Percentiles rank a stretch among this genome's conserved stretches.
These are phyloP conservation scores for Amborella trichopoda DNA, from an alignment of 164 flowering plant genomes.

Conservation along the genomic window DNA sequence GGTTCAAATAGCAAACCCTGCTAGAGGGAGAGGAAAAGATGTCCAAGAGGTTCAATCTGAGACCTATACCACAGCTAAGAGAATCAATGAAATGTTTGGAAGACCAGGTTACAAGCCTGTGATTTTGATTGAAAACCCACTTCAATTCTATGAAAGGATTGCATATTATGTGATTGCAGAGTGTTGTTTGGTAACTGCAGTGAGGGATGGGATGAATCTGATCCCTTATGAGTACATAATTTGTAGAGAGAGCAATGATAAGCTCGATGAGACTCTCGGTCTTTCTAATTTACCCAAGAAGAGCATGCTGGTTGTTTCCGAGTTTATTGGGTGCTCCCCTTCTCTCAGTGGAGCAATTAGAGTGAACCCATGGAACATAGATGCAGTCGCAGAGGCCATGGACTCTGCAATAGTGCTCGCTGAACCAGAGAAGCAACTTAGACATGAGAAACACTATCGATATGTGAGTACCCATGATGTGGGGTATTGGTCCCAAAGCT, in stretches of 20 bases:
- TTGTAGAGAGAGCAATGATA: conserved; percentile 37
- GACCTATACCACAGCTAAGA: conserved; percentile 28
- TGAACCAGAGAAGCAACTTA: conserved; percentile 39
- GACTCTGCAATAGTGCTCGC: conserved; percentile 27
- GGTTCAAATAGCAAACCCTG: conserved; percentile 58
- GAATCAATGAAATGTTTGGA: conserved; percentile 35
- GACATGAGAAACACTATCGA: conserved; percentile 51
- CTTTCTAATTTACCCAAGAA: conserved; percentile 28
- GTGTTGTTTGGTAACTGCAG: conserved; percentile 56
- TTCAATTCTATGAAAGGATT: conserved; percentile 42
- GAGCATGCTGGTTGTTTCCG: conserved; percentile 57
- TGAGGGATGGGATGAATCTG: conserved; percentile 62
- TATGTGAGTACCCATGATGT: conserved; percentile 59
- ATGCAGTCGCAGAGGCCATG: conserved; percentile 56
- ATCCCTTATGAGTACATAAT: conserved; percentile 51
- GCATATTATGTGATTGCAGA: conserved; percentile 45
- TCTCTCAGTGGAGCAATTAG: conserved; percentile 57
- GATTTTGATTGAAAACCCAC: conserved; percentile 35
- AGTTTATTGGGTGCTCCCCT: conserved; percentile 57
- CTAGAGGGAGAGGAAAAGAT: conserved; percentile 49
- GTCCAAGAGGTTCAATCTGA: conserved; percentile 47
- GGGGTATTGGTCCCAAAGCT: conserved; percentile 51
- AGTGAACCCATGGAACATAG: conserved; percentile 58
- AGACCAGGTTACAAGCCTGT: conserved; percentile 38
- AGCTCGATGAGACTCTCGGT: conserved; percentile 27